Evolutionary conservation across 2,329 filamentous ascomycete species (phyloP).

Genomic region (Alternaria ethzedia): DNA sequence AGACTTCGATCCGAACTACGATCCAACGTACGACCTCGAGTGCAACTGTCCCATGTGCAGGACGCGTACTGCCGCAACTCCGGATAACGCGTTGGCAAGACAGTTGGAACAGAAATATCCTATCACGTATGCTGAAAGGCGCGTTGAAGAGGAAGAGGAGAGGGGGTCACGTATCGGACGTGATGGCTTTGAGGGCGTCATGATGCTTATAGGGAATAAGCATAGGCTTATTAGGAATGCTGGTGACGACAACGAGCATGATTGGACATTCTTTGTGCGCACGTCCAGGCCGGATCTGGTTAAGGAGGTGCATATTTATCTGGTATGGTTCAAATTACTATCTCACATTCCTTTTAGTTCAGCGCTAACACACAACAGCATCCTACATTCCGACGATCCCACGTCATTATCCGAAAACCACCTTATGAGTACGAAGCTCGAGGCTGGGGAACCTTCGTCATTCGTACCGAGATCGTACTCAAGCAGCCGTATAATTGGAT

Average conservation of each 20-base stretch:
- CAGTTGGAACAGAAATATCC: conserved; percentile 47
- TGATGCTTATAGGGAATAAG: conserved; percentile 54
- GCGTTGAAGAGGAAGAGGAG: conserved; percentile 42
- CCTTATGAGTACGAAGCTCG: conserved; percentile 51
- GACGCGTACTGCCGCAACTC: conserved; percentile 46
- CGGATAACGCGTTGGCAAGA: conserved; percentile 33
- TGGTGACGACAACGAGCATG: conserved; percentile 46
- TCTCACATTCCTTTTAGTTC: too few relatives aligned
- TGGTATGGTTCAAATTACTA: conserved; percentile 9
- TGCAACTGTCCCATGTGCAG: conserved; percentile 57
- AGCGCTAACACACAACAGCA: conserved; percentile 36
- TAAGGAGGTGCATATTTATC: conserved; percentile 51
- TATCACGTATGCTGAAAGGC: conserved; percentile 42
- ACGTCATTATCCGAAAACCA: conserved; percentile 40
- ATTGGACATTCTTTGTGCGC: conserved; percentile 57
- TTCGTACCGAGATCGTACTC: conserved; percentile 50
- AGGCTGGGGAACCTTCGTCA: conserved; percentile 53
- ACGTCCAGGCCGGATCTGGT: conserved; percentile 53
- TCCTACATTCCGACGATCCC: conserved; percentile 51
- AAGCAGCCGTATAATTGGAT: conserved; percentile 55
- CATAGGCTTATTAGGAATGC: conserved; percentile 39
- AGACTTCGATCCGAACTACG: conserved; percentile 46
- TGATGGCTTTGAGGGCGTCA: conserved; percentile 48
- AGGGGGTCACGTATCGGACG: conserved; percentile 27
- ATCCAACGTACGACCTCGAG: conserved; percentile 42